phyloP scores from a whole-genome alignment of 164 flowering plant genomes.

The Saururus chinensis region DNA sequence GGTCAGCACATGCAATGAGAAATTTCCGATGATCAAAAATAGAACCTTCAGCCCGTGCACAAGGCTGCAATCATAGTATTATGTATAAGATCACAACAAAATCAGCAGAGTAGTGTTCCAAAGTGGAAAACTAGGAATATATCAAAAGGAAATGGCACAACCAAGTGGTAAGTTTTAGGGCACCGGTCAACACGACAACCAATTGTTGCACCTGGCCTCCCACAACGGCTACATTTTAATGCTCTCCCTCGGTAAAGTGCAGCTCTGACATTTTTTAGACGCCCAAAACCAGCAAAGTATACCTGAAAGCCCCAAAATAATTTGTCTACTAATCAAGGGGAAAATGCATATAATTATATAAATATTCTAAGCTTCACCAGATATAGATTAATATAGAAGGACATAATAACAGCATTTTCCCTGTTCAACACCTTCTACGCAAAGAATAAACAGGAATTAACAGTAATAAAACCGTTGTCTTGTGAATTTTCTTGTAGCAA shows the following conservation, averaged over 20 bases:
- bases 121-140: background rate
- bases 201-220: constrained; percentile 93
- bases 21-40: constrained; percentile 93
- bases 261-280: constrained; percentile 85
- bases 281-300: constrained; percentile 91
- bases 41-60: constrained; percentile 85
- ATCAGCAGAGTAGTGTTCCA: background rate
- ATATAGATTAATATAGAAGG: background rate
- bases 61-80: constrained; percentile 55
- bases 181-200: constrained; percentile 99
- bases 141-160: constrained; percentile 1
- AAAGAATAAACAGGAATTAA: no score
- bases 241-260: constrained; percentile 93
- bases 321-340: background rate
- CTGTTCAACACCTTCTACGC: no score
- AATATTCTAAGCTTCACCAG: background rate
- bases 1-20: constrained; percentile 93
- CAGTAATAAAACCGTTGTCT: no score
- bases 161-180: constrained; percentile 96
- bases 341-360: no score
- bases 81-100: constrained; percentile 1
- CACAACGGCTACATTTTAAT: constrained; percentile 90
- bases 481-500: no score
- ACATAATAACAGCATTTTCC: background rate
- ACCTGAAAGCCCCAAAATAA: constrained; percentile 40